phyloP scores from a whole-genome alignment of 495 filamentous ascomycete species.

The Penicillium samsonianum region DNA sequence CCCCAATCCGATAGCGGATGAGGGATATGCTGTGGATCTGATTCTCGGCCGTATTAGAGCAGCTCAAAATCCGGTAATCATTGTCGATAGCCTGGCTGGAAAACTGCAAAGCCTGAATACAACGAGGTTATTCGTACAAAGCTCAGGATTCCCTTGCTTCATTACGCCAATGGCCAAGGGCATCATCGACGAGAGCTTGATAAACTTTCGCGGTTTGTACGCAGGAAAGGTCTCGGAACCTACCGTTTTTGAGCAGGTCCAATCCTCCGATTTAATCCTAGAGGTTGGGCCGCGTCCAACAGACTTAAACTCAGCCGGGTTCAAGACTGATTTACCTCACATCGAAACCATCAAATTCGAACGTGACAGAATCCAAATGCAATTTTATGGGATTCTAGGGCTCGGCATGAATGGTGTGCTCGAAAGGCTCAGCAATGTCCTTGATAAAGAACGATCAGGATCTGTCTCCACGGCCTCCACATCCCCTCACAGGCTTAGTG shows the following conservation, averaged over 20 bases:
- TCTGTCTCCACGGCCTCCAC: not conserved
- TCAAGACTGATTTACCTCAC: constrained; percentile 11
- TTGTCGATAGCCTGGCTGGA: constrained; percentile 14
- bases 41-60: not conserved
- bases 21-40: constrained; percentile 6
- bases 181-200: constrained; percentile 12
- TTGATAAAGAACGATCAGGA: not conserved
- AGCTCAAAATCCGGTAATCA: constrained; percentile 11
- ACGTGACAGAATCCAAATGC: constrained; percentile 4
- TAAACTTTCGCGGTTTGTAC: constrained; percentile 11
- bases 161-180: constrained; percentile 18
- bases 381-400: not conserved
- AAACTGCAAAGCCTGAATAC: constrained; percentile 4
- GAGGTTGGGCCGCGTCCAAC: constrained; percentile 14
- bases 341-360: constrained; percentile 15
- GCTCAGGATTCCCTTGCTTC: constrained; percentile 10
- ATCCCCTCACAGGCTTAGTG: not conserved
- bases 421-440: not conserved
- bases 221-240: constrained; percentile 5
- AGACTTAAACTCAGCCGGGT: constrained; percentile 14
- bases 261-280: constrained; percentile 17
- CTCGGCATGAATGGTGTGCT: constrained; percentile 9
- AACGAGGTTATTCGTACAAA: constrained; percentile 12
- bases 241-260: constrained; percentile 9
- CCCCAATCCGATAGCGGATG: not conserved